Evolutionary conservation across 2,329 filamentous ascomycete genomes (phyloP).

Genomic region (Anthostomella pinea): DNA sequence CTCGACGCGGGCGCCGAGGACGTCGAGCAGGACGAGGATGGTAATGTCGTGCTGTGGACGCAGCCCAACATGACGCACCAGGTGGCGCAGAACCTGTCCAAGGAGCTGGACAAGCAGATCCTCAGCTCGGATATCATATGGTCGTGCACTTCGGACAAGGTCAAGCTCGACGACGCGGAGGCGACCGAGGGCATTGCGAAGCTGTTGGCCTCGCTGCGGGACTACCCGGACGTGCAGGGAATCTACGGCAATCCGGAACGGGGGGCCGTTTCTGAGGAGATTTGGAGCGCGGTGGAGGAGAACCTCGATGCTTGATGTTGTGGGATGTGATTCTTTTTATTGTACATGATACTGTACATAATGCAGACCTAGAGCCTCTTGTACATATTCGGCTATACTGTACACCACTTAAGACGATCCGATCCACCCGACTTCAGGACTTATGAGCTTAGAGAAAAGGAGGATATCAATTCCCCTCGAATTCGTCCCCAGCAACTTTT

Average conservation of each 20-base stretch:
- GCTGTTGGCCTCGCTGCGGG: slow-evolving; percentile 59
- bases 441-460: no score
- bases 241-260: slow-evolving; percentile 70
- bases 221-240: slow-evolving; percentile 71
- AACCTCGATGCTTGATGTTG: slow-evolving; percentile 43
- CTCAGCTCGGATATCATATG: slow-evolving; percentile 79
- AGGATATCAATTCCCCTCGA: no score
- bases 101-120: slow-evolving; percentile 63
- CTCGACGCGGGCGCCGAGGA: slow-evolving; percentile 83
- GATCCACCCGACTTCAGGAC: not conserved
- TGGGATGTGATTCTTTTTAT: slow-evolving; percentile 17
- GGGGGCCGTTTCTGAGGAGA: slow-evolving; percentile 49
- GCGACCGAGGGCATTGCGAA: slow-evolving; percentile 55
- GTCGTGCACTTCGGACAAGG: slow-evolving; percentile 75
- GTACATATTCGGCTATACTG: slow-evolving; percentile 8
- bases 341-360: slow-evolving; percentile 32
- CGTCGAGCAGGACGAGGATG: slow-evolving; percentile 65
- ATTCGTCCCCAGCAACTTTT: no score
- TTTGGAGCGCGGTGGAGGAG: slow-evolving; percentile 52
- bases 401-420: slow-evolving; percentile 7
- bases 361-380: slow-evolving; percentile 17
- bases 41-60: slow-evolving; percentile 68
- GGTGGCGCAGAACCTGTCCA: slow-evolving; percentile 62
- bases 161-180: slow-evolving; percentile 57
- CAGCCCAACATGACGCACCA: slow-evolving; percentile 63